Evolutionary conservation across 148 eudicot species (phyloP).

Genomic region (Chenopodium berlandieri): DNA sequence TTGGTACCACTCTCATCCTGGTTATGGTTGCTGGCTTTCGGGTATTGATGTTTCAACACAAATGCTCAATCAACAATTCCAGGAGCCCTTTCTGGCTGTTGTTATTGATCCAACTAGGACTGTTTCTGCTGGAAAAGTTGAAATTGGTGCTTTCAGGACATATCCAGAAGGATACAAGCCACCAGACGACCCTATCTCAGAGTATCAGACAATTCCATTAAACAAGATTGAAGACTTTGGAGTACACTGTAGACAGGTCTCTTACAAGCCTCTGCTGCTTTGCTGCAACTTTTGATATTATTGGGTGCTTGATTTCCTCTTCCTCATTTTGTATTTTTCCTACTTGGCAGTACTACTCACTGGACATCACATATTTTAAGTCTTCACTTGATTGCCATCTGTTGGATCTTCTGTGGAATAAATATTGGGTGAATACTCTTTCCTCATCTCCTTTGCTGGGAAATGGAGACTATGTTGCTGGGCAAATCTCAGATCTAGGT

Average conservation of each 20-base stretch:
- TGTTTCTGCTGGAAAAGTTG: conserved; percentile 98
- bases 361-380: conserved; percentile 94
- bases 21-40: conserved; percentile 99
- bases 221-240: conserved; percentile 99
- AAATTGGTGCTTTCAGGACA: conserved; percentile 96
- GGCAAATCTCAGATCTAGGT: conserved; percentile 96
- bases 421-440: conserved; percentile 98
- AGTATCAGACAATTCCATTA: conserved; percentile 93
- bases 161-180: conserved; percentile 98
- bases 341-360: conserved; percentile 74
- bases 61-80: conserved; percentile 93
- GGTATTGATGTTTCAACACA: conserved; percentile 98
- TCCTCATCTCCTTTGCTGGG: conserved; percentile 95
- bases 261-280: neutral
- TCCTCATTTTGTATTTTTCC: conserved; percentile 10
- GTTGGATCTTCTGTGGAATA: conserved; percentile 98
- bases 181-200: conserved; percentile 92
- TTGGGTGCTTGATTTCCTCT: neutral
- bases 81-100: conserved; percentile 96
- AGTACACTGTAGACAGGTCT: conserved; percentile 96
- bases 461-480: conserved; percentile 93
- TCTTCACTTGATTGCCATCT: conserved; percentile 96
- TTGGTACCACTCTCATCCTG: conserved; percentile 99
- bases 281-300: neutral
- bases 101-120: conserved; percentile 99